Evolutionary conservation across 768 basidiomycete species (phyloP).

Genomic region (Astraeus odoratus): DNA sequence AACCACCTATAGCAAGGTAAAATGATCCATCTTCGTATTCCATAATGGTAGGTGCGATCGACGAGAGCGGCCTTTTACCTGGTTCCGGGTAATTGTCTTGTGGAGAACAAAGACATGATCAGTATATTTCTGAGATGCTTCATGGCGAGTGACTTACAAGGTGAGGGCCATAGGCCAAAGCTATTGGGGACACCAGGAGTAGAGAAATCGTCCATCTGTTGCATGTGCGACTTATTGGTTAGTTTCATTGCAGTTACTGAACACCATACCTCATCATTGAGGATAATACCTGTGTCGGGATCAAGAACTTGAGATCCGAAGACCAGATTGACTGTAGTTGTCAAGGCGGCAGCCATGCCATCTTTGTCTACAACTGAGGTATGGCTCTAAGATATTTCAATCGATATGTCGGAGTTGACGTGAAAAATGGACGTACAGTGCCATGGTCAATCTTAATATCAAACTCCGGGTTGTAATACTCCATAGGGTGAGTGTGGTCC

Average conservation of each 20-base stretch:
- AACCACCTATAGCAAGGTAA: slow-evolving; percentile 70
- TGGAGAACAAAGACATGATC: no score
- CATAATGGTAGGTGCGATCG: slow-evolving; percentile 73
- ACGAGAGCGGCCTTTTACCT: slow-evolving; percentile 87
- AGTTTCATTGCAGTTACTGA: neutral
- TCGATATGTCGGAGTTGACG: slow-evolving; percentile 1
- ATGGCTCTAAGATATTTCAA: slow-evolving; percentile 54
- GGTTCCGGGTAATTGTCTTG: slow-evolving; percentile 84
- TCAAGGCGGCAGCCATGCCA: slow-evolving; percentile 83
- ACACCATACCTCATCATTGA: slow-evolving; percentile 72
- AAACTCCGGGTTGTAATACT: slow-evolving; percentile 81
- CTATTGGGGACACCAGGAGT: slow-evolving; percentile 76
- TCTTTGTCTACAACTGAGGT: slow-evolving; percentile 74
- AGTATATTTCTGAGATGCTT: no score
- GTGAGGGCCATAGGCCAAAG: slow-evolving; percentile 78
- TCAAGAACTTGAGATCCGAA: slow-evolving; percentile 86
- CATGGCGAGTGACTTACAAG: slow-evolving; percentile 46
- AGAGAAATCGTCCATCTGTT: slow-evolving; percentile 88
- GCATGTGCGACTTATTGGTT: neutral
- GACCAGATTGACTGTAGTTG: slow-evolving; percentile 83
- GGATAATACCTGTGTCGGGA: slow-evolving; percentile 76
- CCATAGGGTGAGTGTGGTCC: slow-evolving; percentile 74
- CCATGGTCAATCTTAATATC: slow-evolving; percentile 80
- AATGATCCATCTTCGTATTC: slow-evolving; percentile 71
- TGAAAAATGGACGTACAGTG: slow-evolving; percentile 48